These are phyloP conservation scores for Thalassiosira livingstoniorum DNA, from an alignment of 352 stramenopile genomes.

Conservation along the genomic window DNA sequence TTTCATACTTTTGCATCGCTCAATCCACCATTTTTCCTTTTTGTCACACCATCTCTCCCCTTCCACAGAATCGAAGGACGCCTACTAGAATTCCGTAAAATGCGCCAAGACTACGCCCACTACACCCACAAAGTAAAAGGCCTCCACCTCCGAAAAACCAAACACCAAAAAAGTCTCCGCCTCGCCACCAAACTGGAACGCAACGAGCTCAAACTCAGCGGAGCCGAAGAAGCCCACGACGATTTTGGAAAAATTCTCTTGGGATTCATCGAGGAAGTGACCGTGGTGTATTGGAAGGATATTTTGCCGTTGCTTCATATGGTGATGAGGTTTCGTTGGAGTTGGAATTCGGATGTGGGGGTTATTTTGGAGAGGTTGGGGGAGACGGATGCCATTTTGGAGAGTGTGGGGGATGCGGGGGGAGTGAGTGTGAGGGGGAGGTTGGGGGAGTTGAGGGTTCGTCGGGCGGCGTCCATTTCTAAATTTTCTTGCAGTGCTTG, in stretches of 20 bases:
- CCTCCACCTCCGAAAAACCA: conserved; percentile 5
- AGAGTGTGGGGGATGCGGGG: neutral
- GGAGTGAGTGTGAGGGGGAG: neutral
- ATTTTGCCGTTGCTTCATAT: conserved; percentile 22
- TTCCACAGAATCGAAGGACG: conserved; percentile 13
- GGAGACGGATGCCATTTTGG: neutral
- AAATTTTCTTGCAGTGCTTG: neutral
- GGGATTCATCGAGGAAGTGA: conserved; percentile 25
- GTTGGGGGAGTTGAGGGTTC: neutral
- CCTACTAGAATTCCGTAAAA: conserved; percentile 24
- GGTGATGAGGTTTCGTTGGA: conserved; percentile 5
- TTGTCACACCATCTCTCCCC: neutral
- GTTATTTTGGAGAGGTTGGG: neutral
- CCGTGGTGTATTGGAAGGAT: conserved; percentile 12
- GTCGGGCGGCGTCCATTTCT: neutral
- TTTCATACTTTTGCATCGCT: too few species aligned
- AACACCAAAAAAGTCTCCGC: conserved; percentile 4
- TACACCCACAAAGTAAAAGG: conserved; percentile 18
- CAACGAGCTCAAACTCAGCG: conserved; percentile 21
- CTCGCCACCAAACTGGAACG: conserved; percentile 14
- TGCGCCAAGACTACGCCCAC: conserved; percentile 7
- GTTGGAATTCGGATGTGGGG: neutral
- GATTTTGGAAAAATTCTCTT: conserved; percentile 13
- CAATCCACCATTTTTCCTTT: too few species aligned
- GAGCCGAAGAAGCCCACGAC: conserved; percentile 23